phyloP scores from a whole-genome alignment of 2,329 filamentous ascomycete genomes.

The Colletotrichum navitas region DNA sequence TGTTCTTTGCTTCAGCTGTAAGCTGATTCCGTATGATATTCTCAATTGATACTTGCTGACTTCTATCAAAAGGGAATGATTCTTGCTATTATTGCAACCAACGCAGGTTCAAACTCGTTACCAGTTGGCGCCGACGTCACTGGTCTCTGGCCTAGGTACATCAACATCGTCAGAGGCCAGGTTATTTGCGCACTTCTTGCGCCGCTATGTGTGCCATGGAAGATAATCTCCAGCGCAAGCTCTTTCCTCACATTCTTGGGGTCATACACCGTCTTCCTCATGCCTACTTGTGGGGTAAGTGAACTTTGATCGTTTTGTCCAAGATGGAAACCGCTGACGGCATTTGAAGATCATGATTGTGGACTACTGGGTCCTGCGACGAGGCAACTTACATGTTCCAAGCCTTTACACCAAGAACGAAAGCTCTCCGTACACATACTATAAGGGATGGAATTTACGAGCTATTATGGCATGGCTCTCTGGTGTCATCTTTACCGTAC shows the following conservation, averaged over 20 bases:
- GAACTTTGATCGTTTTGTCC: no score
- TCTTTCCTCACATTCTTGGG: slow-evolving; percentile 46
- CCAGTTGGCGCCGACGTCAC: slow-evolving; percentile 51
- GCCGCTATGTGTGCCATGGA: slow-evolving; percentile 51
- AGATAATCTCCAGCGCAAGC: slow-evolving; percentile 44
- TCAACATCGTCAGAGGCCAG: slow-evolving; percentile 51
- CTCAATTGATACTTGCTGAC: not conserved
- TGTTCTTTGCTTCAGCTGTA: slow-evolving; percentile 53
- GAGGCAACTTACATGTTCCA: slow-evolving; percentile 51
- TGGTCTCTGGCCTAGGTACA: slow-evolving; percentile 47
- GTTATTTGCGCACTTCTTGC: slow-evolving; percentile 49
- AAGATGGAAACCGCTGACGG: not conserved
- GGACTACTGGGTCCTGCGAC: slow-evolving; percentile 51
- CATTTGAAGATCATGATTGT: slow-evolving; percentile 50
- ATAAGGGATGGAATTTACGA: slow-evolving; percentile 47
- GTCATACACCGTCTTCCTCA: slow-evolving; percentile 47
- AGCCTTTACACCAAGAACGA: slow-evolving; percentile 47
- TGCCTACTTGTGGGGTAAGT: slow-evolving; percentile 50
- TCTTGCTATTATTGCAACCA: slow-evolving; percentile 43
- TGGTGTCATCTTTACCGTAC: slow-evolving; percentile 44
- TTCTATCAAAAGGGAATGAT: slow-evolving; percentile 39
- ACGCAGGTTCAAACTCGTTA: slow-evolving; percentile 48
- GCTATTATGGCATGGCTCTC: slow-evolving; percentile 44
- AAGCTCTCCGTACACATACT: slow-evolving; percentile 49
- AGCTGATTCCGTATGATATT: not conserved